A percentile compares a stretch with the other conserved stretches of the same genome.
Conservation (phyloP, 345 rosid genomes). For the Noccaea bulbosa region DNA sequence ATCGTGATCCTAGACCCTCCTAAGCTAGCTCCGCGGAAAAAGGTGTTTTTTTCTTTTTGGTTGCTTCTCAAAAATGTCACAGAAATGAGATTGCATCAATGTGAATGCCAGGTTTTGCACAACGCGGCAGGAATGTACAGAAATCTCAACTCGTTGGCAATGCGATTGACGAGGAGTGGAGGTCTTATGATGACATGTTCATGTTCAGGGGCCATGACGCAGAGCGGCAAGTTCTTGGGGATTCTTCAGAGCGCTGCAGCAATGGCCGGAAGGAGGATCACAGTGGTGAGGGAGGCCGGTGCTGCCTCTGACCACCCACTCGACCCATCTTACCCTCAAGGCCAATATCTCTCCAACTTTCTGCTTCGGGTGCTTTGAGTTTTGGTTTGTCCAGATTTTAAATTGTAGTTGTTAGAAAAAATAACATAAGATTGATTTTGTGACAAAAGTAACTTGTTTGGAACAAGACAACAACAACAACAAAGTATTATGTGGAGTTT, state of each 20-base stretch:
- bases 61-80: not conserved
- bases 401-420: not conserved
- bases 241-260: slow-evolving; percentile 82
- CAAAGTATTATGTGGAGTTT: slow-evolving; percentile 26
- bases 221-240: slow-evolving; percentile 72
- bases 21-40: slow-evolving; percentile 75
- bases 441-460: slow-evolving; percentile 22
- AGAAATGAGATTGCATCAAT: slow-evolving; percentile 13
- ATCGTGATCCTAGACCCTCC: slow-evolving; percentile 90
- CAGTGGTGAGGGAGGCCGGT: slow-evolving; percentile 65
- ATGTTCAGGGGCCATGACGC: slow-evolving; percentile 95
- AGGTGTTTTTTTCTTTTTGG: slow-evolving; percentile 49
- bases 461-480: slow-evolving; percentile 31
- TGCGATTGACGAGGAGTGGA: slow-evolving; percentile 73
- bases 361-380: slow-evolving; percentile 57
- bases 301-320: slow-evolving; percentile 91
- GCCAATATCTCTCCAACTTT: slow-evolving; percentile 70
- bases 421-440: not conserved
- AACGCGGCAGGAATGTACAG: slow-evolving; percentile 83
- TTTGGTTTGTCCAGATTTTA: not conserved
- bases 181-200: slow-evolving; percentile 95
- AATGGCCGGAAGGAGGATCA: slow-evolving; percentile 66
- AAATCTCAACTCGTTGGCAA: slow-evolving; percentile 75
- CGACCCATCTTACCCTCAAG: slow-evolving; percentile 87
- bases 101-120: slow-evolving; percentile 57